Evolutionary conservation across 352 stramenopile species (phyloP), one percentile per base, ranked within the genome.

Genomic region (Globisporangium spinosum): DNA sequence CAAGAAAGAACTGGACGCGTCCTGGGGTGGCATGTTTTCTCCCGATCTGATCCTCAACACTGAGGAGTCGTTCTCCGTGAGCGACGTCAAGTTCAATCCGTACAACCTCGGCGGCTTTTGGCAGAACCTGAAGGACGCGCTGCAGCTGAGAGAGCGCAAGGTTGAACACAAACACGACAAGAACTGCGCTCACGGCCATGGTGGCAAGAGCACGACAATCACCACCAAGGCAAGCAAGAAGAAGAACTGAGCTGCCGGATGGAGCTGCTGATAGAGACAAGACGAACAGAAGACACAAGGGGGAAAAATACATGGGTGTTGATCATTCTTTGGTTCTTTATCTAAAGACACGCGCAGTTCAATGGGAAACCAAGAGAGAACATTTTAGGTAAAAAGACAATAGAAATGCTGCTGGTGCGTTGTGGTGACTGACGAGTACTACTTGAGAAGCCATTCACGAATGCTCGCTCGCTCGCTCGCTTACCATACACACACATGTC

Each of bases 51-150:
- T 93, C 64, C 76, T 91, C 62, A 91, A 93, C 73, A 90, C 79
- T 0, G 84, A 91, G 60, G 74, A 89, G 62, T 73, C 68, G 20
- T 92, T 89, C 68, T 89, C 87, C 0, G 73, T 75, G 35, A 80
- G 81, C n/a, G 85, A 93, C 45, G 84, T 95, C 22, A 76, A 91
- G 47, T 90, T 72, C 67, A 95, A 95, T 55, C 87, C 87, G 54
- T 95, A 95, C 75, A 77, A 93, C 49, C 72, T 82, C 17, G 69
- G 68, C 13, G 79, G 76, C 58, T 89, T 91, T 61, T 82, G 70
- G 70, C 58, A 65, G 27, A 93, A 93, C 58, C 45, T 91, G 2
- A 43, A 81, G n/a, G 84, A 92, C 35, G 84, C 82, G 17, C 73
- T 91, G 9, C 74, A 84, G 34, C 38, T 82, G 15, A 35, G n/a